Conservation (phyloP, 345 rosid genomes). For the Combretum micranthum region DNA sequence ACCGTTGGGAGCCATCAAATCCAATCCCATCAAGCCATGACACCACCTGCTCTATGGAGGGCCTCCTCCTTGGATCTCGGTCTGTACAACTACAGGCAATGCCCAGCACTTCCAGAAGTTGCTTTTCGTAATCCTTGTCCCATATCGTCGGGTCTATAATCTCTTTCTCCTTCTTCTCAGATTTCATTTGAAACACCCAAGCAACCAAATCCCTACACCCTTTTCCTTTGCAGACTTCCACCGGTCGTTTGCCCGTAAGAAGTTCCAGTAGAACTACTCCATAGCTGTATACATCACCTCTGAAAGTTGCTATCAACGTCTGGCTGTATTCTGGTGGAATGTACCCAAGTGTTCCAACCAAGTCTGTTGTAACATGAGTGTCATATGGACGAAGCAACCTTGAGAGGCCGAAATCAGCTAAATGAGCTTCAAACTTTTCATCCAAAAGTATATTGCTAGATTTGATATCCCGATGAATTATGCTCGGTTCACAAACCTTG, state of each 20-base stretch:
- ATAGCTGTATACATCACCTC: constrained; percentile 92
- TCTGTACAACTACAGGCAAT: constrained; percentile 77
- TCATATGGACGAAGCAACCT: constrained; percentile 84
- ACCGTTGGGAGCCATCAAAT: constrained; percentile 19
- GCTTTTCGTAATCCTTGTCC: constrained; percentile 44
- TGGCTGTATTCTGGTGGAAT: constrained; percentile 97
- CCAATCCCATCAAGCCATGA: constrained; percentile 54
- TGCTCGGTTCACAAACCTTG: constrained; percentile 72
- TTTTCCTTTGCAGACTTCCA: constrained; percentile 88
- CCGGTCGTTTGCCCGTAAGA: constrained; percentile 79
- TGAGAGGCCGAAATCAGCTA: constrained; percentile 95
- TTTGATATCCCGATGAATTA: constrained; percentile 85
- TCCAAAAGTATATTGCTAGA: constrained; percentile 85
- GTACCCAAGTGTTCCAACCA: constrained; percentile 93
- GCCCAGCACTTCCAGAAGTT: constrained; percentile 60
- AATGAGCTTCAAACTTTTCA: constrained; percentile 79
- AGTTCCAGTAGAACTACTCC: constrained; percentile 95
- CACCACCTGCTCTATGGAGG: constrained; percentile 65
- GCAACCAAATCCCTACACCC: constrained; percentile 82
- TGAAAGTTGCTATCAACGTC: constrained; percentile 75
- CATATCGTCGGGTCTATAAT: constrained; percentile 58
- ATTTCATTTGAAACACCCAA: constrained; percentile 79
- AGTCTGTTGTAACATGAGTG: constrained; percentile 91
- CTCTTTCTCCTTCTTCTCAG: constrained; percentile 58
- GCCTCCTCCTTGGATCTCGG: constrained; percentile 70